phyloP scores from a whole-genome alignment of 1,284 basidiomycete species.

The Ustilago vetiveriae region DNA sequence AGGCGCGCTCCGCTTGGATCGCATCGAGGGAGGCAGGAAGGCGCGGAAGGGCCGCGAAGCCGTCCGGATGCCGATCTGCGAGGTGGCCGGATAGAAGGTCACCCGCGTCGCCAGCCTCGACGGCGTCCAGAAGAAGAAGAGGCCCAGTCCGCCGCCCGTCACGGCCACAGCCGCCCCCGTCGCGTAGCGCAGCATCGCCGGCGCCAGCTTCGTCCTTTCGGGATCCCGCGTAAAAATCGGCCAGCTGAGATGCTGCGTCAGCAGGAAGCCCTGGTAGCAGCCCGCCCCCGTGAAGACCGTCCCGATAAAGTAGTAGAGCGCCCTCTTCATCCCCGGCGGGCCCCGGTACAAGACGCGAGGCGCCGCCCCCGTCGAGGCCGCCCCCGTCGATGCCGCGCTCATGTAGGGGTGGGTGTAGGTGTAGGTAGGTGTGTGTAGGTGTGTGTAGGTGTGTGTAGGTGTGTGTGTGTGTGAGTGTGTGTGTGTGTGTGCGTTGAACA shows the following conservation, averaged over 20 bases:
- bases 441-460: no score
- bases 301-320: constrained; percentile 46
- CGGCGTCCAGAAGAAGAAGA: constrained; percentile 50
- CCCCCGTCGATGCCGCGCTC: constrained; percentile 6
- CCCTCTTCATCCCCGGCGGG: constrained; percentile 44
- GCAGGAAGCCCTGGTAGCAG: constrained; percentile 43
- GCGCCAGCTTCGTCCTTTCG: constrained; percentile 41
- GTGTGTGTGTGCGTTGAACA: no score
- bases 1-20: constrained; percentile 18
- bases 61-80: constrained; percentile 32
- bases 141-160: constrained; percentile 21
- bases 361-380: not conserved
- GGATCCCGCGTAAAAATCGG: constrained; percentile 37
- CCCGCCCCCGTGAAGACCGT: constrained; percentile 41
- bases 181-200: constrained; percentile 33
- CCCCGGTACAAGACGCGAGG: constrained; percentile 44
- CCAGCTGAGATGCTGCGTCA: constrained; percentile 48
- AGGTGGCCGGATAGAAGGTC: constrained; percentile 44
- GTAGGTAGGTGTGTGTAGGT: not conserved
- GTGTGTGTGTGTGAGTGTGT: no score
- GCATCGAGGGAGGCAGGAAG: constrained; percentile 31
- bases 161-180: constrained; percentile 18
- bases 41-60: constrained; percentile 25
- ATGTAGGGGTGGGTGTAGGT: no score
- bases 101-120: constrained; percentile 44